Base-by-base conservation (phyloP, 2,329 filamentous ascomycete genomes). In the Phaeosphaeria sp. region DNA sequence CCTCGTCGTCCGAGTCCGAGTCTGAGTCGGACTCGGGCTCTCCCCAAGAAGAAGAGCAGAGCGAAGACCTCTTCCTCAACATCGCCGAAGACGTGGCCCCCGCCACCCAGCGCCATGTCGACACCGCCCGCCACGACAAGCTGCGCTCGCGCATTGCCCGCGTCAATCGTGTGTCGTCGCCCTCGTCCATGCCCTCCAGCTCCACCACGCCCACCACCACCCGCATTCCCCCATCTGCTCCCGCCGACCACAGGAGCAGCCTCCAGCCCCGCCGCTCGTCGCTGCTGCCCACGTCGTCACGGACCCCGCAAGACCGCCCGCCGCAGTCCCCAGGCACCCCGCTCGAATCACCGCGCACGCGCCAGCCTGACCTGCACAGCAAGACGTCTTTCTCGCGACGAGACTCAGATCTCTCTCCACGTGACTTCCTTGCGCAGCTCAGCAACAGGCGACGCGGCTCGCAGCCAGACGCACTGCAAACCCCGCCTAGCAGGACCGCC, bases 61-160 rank as follows among this genome's bases (percentile, higher is more conserved):
- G 56, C 43, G 78, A 79, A 61, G 78, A 80, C 60, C 67, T 80
- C 25, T 80, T 80, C 58, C 63, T 80, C 48, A 74, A 79, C 58
- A 75, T 80, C 54, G 78, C 78, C 47, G 74, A 73, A 48, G 76
- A 78, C 60, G 73, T 52, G 48, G 69, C 72, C 25, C 67, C 72
- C 22, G 66, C 72, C 18, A 67, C 59, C 36, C 71, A 65, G 52
- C 62, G 66, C 23, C 58, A 64, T 7, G 75, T 76, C 41, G 57
- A 64, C 23, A 54, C 65, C n/a, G 58, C 67, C 33, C 70, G 72
- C 15, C 56, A 68, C 7, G 73, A 77, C 55, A 61, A 72, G 54
- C 59, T 72, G 61, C 65, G 72, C 69, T 77, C 76, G n/a, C 74
- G 76, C 59, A 74, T 78, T 48, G 74, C 72, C 52, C 69, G 74